These are phyloP conservation scores for Coniochaeta pulveracea DNA, from an alignment of 2,329 filamentous ascomycete genomes.

Conservation along the genomic window DNA sequence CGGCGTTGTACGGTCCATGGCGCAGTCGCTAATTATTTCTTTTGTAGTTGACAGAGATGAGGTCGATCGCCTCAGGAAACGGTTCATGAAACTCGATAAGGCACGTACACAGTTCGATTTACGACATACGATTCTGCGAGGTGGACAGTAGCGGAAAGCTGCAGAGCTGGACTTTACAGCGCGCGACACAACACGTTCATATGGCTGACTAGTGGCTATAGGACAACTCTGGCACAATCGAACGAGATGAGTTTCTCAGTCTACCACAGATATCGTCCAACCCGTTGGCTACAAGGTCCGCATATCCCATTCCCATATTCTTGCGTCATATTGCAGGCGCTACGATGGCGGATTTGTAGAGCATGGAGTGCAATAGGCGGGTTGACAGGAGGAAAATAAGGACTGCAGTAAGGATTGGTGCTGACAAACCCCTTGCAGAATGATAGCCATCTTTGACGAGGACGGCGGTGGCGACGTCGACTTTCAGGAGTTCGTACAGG, in stretches of 20 bases:
- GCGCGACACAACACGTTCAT: too few species aligned
- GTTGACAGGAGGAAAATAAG: too few species aligned
- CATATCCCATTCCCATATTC: not conserved
- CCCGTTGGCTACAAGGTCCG: conserved; percentile 83
- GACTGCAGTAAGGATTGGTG: not conserved
- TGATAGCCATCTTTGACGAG: conserved; percentile 99
- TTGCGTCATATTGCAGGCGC: not conserved
- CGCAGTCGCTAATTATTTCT: too few species aligned
- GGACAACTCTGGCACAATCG: conserved; percentile 97
- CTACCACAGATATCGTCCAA: conserved; percentile 97
- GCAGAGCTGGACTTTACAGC: too few species aligned
- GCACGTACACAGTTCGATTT: conserved; percentile 36
- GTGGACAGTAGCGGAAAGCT: too few species aligned
- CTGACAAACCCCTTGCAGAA: conserved; percentile 36
- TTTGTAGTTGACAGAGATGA: conserved; percentile 95
- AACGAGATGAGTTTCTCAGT: conserved; percentile 95
- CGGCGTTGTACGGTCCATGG: too few species aligned
- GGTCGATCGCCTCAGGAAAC: conserved; percentile 87
- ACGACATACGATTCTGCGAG: not conserved
- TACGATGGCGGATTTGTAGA: not conserved
- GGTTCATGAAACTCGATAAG: conserved; percentile 99
- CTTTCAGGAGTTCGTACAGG: conserved; percentile 95
- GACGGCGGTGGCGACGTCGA: conserved; percentile 96
- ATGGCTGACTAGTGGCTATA: too few species aligned
- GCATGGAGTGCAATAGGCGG: too few species aligned